phyloP scores from a whole-genome alignment of 345 rosid species.

The Capsella bursapastoris region DNA sequence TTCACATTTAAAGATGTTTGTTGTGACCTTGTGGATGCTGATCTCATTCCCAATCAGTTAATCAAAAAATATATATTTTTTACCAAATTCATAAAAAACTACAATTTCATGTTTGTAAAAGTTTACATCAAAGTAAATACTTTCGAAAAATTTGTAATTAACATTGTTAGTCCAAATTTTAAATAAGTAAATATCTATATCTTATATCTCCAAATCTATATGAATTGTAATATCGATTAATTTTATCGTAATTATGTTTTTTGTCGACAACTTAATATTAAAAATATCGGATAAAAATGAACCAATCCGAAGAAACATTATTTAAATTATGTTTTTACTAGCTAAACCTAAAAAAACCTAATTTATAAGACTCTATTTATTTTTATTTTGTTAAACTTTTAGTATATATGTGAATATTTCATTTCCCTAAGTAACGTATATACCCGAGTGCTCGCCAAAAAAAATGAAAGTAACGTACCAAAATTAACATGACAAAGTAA shows the following conservation, averaged over 20 bases:
- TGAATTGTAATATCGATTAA: too few species aligned
- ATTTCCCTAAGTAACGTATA: slow-evolving; percentile 4
- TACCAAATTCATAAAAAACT: background rate
- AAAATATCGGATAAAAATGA: too few species aligned
- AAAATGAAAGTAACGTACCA: background rate
- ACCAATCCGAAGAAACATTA: too few species aligned
- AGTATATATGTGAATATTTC: background rate
- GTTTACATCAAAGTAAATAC: too few species aligned
- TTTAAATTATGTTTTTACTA: background rate
- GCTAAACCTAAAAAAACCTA: background rate
- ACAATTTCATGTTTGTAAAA: too few species aligned
- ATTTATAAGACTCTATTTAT: background rate
- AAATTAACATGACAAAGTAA: background rate
- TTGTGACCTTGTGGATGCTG: slow-evolving; percentile 36
- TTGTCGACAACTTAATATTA: too few species aligned
- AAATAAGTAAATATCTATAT: too few species aligned
- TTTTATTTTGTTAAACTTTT: background rate
- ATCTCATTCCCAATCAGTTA: slow-evolving; percentile 30
- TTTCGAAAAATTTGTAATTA: too few species aligned
- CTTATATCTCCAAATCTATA: too few species aligned
- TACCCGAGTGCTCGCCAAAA: background rate
- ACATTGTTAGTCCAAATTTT: too few species aligned
- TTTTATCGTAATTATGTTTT: too few species aligned
- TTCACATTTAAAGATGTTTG: slow-evolving; percentile 38
- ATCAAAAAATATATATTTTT: slow-evolving; percentile 4